phyloP scores from a whole-genome alignment of 495 filamentous ascomycete species.

The Aspergillus incahuasiensis region DNA sequence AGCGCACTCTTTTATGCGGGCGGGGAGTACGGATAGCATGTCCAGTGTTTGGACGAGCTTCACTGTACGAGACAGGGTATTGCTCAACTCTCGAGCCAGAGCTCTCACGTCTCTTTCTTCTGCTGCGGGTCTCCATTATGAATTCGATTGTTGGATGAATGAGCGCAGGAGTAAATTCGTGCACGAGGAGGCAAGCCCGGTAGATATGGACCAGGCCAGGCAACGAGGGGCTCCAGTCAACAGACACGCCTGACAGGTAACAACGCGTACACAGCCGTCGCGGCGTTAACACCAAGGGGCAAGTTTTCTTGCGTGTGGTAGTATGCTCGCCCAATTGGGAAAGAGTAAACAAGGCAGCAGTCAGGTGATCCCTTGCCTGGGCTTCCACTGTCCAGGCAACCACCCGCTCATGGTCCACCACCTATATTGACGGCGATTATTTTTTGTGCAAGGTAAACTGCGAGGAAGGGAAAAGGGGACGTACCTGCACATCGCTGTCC shows the following conservation, averaged over 20 bases:
- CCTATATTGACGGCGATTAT: neutral
- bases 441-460: neutral
- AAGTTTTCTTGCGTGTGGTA: slow-evolving; percentile 18
- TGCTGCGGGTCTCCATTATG: slow-evolving; percentile 30
- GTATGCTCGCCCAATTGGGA: slow-evolving; percentile 20
- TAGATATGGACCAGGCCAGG: slow-evolving; percentile 7
- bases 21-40: slow-evolving; percentile 21
- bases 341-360: slow-evolving; percentile 24
- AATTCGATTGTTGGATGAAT: neutral
- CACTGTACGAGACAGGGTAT: slow-evolving; percentile 16
- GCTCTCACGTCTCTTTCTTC: slow-evolving; percentile 30
- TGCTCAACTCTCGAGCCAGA: slow-evolving; percentile 18
- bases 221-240: neutral
- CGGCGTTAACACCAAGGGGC: slow-evolving; percentile 12
- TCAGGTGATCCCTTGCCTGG: slow-evolving; percentile 20
- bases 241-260: neutral
- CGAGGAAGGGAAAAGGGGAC: neutral
- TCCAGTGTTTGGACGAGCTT: neutral
- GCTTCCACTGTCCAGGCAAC: slow-evolving; percentile 3
- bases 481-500: neutral
- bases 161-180: neutral
- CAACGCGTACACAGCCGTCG: neutral
- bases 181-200: neutral
- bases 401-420: neutral
- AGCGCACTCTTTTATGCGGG: slow-evolving; percentile 62